Percentiles rank a stretch among this genome's conserved stretches.
Evolutionary conservation across 345 rosid genomes (phyloP).

Genomic region (Combretum micranthum): DNA sequence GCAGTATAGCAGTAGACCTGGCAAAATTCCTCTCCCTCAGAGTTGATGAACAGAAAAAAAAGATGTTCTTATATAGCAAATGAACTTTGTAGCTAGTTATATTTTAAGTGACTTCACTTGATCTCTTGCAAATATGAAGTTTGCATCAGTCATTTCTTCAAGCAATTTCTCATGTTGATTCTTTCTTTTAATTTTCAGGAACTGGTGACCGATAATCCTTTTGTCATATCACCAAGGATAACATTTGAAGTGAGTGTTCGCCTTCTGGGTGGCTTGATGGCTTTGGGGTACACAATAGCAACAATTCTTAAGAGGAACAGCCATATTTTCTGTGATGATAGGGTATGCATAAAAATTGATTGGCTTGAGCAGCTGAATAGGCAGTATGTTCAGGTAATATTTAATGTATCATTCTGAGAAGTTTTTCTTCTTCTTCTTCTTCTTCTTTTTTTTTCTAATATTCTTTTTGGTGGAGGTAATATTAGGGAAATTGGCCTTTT

Average conservation of each 20-base stretch:
- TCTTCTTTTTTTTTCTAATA: too few relatives aligned
- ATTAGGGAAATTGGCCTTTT: too few relatives aligned
- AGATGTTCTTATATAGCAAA: too few relatives aligned
- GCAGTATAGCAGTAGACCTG: too few relatives aligned
- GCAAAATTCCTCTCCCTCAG: too few relatives aligned
- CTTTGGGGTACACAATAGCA: slow-evolving; percentile 95
- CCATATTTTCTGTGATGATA: slow-evolving; percentile 74
- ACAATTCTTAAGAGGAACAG: slow-evolving; percentile 91
- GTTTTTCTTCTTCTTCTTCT: background rate
- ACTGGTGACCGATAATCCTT: slow-evolving; percentile 93
- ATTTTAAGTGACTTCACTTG: too few relatives aligned
- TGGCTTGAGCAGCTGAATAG: slow-evolving; percentile 93
- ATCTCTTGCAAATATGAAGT: too few relatives aligned
- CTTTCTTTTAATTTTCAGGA: slow-evolving; percentile 44
- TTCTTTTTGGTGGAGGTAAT: too few relatives aligned
- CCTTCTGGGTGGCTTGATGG: slow-evolving; percentile 99
- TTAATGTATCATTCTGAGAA: background rate
- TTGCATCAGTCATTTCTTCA: background rate
- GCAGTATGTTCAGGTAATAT: slow-evolving; percentile 76
- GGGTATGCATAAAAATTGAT: slow-evolving; percentile 80
- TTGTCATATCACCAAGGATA: slow-evolving; percentile 98
- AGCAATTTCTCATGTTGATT: background rate
- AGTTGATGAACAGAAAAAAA: too few relatives aligned
- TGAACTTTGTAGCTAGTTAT: too few relatives aligned
- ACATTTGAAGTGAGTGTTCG: slow-evolving; percentile 97